These are phyloP conservation scores for Boletus eberwhitei DNA, from an alignment of 768 basidiomycete genomes.

Conservation along the genomic window DNA sequence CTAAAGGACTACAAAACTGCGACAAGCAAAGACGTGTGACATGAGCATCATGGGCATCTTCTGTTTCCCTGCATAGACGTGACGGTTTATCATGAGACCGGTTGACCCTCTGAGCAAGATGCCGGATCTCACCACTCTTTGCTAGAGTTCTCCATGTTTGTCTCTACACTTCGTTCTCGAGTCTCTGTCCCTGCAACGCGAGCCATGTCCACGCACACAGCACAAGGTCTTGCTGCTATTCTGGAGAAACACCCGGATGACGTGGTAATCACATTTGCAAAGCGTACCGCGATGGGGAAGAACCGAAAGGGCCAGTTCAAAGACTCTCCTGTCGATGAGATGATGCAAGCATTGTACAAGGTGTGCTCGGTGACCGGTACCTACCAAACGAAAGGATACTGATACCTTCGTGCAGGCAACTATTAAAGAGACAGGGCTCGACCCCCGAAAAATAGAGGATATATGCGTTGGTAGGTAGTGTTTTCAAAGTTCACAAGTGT, in stretches of 20 bases:
- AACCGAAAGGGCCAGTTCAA: constrained; percentile 93
- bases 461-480: constrained; percentile 70
- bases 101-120: neutral
- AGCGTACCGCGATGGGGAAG: constrained; percentile 83
- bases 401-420: constrained; percentile 47
- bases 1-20: neutral
- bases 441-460: constrained; percentile 73
- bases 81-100: constrained; percentile 3
- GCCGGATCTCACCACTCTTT: constrained; percentile 3
- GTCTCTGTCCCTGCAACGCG: constrained; percentile 15
- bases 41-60: neutral
- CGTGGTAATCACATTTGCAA: constrained; percentile 87
- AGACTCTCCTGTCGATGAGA: constrained; percentile 82
- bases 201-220: constrained; percentile 34
- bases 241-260: constrained; percentile 75
- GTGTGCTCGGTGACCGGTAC: constrained; percentile 34
- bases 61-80: neutral
- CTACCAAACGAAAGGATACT: neutral
- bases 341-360: constrained; percentile 79
- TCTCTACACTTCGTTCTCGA: constrained; percentile 11
- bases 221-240: constrained; percentile 46
- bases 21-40: neutral
- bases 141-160: constrained; percentile 18
- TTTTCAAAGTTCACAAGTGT: neutral
- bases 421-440: constrained; percentile 59